A percentile compares a stretch with the other conserved stretches of the same genome.
These are phyloP conservation scores for Magnusiomyces tetraspermus DNA, from an alignment of 1,139 yeast species.

Conservation along the genomic window DNA sequence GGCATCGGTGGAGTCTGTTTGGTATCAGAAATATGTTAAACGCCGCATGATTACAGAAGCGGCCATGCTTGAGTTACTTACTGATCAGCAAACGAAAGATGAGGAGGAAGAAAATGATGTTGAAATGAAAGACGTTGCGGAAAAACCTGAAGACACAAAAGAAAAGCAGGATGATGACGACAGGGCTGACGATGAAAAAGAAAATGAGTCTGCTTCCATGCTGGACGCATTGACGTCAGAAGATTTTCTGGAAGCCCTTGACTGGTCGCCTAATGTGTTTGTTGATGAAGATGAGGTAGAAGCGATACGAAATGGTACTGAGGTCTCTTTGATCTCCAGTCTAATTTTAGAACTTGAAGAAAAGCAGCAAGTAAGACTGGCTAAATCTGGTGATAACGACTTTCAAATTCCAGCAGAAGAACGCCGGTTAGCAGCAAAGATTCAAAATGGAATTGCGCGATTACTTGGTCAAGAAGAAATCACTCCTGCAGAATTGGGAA, in stretches of 20 bases:
- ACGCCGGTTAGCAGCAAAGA: conserved; percentile 41
- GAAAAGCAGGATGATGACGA: conserved; percentile 21
- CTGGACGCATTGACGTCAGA: conserved; percentile 18
- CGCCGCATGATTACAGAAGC: conserved; percentile 21
- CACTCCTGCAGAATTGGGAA: conserved; percentile 22
- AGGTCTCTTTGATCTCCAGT: conserved; percentile 48
- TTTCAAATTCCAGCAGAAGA: conserved; percentile 39
- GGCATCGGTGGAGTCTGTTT: conserved; percentile 55
- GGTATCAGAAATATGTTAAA: conserved; percentile 61
- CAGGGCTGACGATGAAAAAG: conserved; percentile 15
- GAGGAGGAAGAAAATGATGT: conserved; percentile 13
- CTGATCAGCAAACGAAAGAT: conserved; percentile 14
- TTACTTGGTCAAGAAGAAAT: conserved; percentile 30
- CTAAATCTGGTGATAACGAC: conserved; percentile 27
- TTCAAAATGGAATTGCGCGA: conserved; percentile 42
- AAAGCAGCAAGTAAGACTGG: conserved; percentile 52
- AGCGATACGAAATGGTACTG: conserved; percentile 38
- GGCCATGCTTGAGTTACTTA: conserved; percentile 13
- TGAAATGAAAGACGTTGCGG: conserved; percentile 13
- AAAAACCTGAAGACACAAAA: conserved; percentile 17
- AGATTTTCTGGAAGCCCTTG: conserved; percentile 39
- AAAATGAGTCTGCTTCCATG: conserved; percentile 11
- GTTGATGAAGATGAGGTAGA: conserved; percentile 47
- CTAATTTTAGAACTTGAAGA: conserved; percentile 51
- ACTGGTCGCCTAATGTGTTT: conserved; percentile 46